Conservation (phyloP, 1,139 yeast species). For the Scheffersomyces titani region DNA sequence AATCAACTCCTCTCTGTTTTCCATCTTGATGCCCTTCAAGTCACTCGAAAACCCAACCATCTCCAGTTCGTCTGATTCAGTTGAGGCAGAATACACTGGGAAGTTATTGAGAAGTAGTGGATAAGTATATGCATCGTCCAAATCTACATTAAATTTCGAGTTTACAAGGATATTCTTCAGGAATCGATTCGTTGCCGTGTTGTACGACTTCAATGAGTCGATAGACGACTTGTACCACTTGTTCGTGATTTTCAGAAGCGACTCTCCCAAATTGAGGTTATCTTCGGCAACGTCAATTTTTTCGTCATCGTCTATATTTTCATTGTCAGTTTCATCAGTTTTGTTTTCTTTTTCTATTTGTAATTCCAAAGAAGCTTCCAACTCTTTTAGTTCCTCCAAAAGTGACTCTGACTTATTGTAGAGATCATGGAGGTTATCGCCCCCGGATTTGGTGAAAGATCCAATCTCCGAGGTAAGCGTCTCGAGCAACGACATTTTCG, state of each 20-base stretch:
- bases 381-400: slow-evolving; percentile 24
- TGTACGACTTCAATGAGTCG: slow-evolving; percentile 34
- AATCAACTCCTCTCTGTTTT: slow-evolving; percentile 36
- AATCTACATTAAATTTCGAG: slow-evolving; percentile 30
- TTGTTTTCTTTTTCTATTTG: slow-evolving; percentile 10
- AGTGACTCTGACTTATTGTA: slow-evolving; percentile 26
- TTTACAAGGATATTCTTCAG: slow-evolving; percentile 36
- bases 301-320: slow-evolving; percentile 5
- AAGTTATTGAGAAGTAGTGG: slow-evolving; percentile 36
- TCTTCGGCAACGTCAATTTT: neutral
- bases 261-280: neutral
- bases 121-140: slow-evolving; percentile 48
- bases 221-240: slow-evolving; percentile 44
- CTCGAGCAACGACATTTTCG: slow-evolving; percentile 25
- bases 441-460: slow-evolving; percentile 25
- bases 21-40: slow-evolving; percentile 18
- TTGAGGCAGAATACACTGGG: slow-evolving; percentile 19
- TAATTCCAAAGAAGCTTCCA: slow-evolving; percentile 28
- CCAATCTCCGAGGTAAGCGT: slow-evolving; percentile 30
- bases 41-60: slow-evolving; percentile 2
- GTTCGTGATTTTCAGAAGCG: slow-evolving; percentile 11
- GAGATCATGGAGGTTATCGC: slow-evolving; percentile 18
- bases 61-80: neutral
- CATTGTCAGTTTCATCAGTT: neutral
- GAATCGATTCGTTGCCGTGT: slow-evolving; percentile 38